Percentiles rank a stretch among this genome's conserved stretches.
Conservation (phyloP, 1,139 yeast species). For the Candida sp. region DNA sequence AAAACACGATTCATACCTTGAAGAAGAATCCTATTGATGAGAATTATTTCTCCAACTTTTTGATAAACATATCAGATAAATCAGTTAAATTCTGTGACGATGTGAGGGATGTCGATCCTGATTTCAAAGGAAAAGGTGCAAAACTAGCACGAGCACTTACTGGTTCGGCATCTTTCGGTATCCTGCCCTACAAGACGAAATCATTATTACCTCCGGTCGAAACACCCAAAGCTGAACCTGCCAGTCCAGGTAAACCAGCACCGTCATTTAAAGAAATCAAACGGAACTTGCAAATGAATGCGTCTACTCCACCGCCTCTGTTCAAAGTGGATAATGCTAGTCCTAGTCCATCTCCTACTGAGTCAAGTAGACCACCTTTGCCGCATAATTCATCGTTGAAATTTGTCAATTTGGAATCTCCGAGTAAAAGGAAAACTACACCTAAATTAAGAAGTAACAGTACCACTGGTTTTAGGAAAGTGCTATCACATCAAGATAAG, state of each 20-base stretch:
- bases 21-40: slow-evolving; percentile 18
- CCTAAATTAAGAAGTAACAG: neutral
- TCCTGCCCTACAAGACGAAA: slow-evolving; percentile 40
- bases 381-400: slow-evolving; percentile 15
- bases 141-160: slow-evolving; percentile 44
- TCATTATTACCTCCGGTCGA: slow-evolving; percentile 35
- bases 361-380: slow-evolving; percentile 10
- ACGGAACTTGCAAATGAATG: slow-evolving; percentile 19
- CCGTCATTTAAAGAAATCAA: slow-evolving; percentile 38
- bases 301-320: slow-evolving; percentile 4
- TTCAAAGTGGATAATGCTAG: slow-evolving; percentile 6
- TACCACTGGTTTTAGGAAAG: neutral
- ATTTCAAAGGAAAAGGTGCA: slow-evolving; percentile 42
- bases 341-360: slow-evolving; percentile 1
- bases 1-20: slow-evolving; percentile 14
- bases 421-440: slow-evolving; percentile 7
- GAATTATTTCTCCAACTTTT: slow-evolving; percentile 27
- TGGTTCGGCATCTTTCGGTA: slow-evolving; percentile 41
- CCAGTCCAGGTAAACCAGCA: slow-evolving; percentile 11
- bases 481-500: slow-evolving; percentile 6
- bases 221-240: slow-evolving; percentile 9
- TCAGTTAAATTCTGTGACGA: slow-evolving; percentile 37
- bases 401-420: slow-evolving; percentile 24
- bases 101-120: slow-evolving; percentile 35
- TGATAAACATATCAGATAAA: slow-evolving; percentile 33